These are phyloP conservation scores for Lathyrus aphaca DNA, from an alignment of 306 rosid species.

Conservation along the genomic window DNA sequence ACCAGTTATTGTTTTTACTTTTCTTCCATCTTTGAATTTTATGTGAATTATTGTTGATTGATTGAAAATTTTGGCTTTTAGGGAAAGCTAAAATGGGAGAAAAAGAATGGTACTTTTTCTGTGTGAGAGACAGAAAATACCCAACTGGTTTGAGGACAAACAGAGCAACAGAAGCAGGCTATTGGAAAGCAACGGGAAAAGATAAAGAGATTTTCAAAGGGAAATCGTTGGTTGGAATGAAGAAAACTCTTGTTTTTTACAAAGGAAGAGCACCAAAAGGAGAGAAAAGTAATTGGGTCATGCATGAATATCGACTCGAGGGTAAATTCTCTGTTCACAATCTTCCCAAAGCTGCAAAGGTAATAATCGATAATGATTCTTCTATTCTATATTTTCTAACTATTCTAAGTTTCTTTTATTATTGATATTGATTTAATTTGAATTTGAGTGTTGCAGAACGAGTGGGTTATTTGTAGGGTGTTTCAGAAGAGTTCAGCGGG, in stretches of 20 bases:
- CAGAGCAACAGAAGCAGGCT: constrained; percentile 93
- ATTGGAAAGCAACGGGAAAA: constrained; percentile 98
- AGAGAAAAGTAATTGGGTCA: constrained; percentile 90
- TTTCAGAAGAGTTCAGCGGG: constrained; percentile 80
- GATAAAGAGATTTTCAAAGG: constrained; percentile 87
- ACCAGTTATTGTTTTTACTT: neutral
- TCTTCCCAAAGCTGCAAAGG: constrained; percentile 96
- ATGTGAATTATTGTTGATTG: neutral
- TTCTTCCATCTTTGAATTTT: neutral
- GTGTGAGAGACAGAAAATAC: constrained; percentile 90
- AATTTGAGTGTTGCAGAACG: constrained; percentile 59
- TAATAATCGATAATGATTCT: neutral
- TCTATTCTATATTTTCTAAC: constrained; percentile 16
- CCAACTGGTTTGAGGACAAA: constrained; percentile 96
- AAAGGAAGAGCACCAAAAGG: constrained; percentile 97
- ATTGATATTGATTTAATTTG: neutral
- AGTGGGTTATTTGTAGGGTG: constrained; percentile 95
- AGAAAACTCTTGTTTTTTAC: constrained; percentile 94
- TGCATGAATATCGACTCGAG: constrained; percentile 93
- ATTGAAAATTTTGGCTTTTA: constrained; percentile 30
- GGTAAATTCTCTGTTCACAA: constrained; percentile 74
- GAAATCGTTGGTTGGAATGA: constrained; percentile 89
- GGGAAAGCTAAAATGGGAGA: constrained; percentile 99
- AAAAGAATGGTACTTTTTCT: constrained; percentile 94
- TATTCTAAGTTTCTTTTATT: neutral